Base-by-base conservation (phyloP, 2,329 filamentous ascomycete genomes). In the Penicillium sp. region DNA sequence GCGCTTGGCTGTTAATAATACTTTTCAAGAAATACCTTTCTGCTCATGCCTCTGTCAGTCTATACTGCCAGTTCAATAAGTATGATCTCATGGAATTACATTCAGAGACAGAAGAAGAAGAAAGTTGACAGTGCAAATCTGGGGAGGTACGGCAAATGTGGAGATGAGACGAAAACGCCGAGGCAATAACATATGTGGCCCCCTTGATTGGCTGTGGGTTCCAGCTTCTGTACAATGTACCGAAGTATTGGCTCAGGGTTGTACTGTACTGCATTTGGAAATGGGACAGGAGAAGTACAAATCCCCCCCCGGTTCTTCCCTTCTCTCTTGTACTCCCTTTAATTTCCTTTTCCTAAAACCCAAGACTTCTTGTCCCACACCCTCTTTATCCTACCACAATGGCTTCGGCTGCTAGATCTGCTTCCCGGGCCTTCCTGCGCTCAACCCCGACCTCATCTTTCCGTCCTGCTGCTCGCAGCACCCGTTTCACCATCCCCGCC, bases 401-500 rank as follows among this genome's bases (percentile, higher is more conserved):
- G 70, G 74, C 75, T 40, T 69, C 72, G 19, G 73, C 72, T 68
- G 74, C 76, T 59, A 70, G 75, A 62, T 69, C 73, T 58, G 68
- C 75, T 58, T 72, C 75, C 38, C 72, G 75, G 60, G 75, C 73
- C 42, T 67, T 78, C 61, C 64, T 76, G 56, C 76, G 75, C 67
- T 73, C 73, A 6, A 69, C 70, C 55, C 69, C 72, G 25, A 63
- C 69, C 51, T 69, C 71, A 43, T 70, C 72, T 48, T 69, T 75
- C 65, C 71, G 73, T 61, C 68, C 73, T 73, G 74, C 77, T 54
- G 66, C 74, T 50, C 80, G 80, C 71, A 85, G 88, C 74, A 74
- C 78, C 50, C 80, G 82, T 63, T 86, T 85, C 76, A 78, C 78
- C 50, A 75, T 77, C 57, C 70, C 75, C 40, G 84, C 88, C 65